Percentiles rank a stretch among this genome's conserved stretches.
phyloP scores from a whole-genome alignment of 2,329 filamentous ascomycete genomes.

The Claviceps fusiformis region DNA sequence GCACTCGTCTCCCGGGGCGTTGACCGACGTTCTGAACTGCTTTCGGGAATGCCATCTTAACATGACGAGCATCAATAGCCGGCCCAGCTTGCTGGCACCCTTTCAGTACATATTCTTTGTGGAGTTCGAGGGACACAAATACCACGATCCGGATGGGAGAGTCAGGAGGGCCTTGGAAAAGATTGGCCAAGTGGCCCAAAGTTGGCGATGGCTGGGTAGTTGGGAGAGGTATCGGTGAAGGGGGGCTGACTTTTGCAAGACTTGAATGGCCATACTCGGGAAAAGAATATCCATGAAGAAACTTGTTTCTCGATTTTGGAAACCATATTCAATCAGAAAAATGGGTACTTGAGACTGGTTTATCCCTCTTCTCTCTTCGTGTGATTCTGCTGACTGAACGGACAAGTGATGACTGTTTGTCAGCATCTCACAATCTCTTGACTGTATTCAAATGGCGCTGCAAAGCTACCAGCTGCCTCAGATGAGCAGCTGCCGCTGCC shows the following conservation, averaged over 20 bases:
- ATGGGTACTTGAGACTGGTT: not conserved
- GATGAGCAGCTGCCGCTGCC: not conserved
- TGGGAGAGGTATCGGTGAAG: constrained; percentile 33
- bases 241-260: too few relatives aligned
- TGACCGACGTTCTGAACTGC: constrained; percentile 67
- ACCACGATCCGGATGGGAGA: constrained; percentile 36
- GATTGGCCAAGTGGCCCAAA: constrained; percentile 43
- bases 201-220: constrained; percentile 56
- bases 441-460: not conserved
- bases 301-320: too few relatives aligned
- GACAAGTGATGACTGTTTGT: not conserved
- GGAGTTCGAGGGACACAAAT: constrained; percentile 59
- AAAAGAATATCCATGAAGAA: too few relatives aligned
- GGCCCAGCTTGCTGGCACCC: constrained; percentile 58
- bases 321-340: not conserved
- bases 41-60: constrained; percentile 66
- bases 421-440: not conserved
- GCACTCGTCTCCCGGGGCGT: constrained; percentile 63
- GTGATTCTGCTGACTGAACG: not conserved
- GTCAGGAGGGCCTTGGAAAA: constrained; percentile 48
- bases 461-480: not conserved
- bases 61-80: constrained; percentile 78
- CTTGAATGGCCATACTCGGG: too few relatives aligned
- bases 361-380: not conserved
- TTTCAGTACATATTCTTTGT: constrained; percentile 96